Base-by-base conservation (phyloP, 1,284 basidiomycete genomes). In the Psilocybe mexicana region DNA sequence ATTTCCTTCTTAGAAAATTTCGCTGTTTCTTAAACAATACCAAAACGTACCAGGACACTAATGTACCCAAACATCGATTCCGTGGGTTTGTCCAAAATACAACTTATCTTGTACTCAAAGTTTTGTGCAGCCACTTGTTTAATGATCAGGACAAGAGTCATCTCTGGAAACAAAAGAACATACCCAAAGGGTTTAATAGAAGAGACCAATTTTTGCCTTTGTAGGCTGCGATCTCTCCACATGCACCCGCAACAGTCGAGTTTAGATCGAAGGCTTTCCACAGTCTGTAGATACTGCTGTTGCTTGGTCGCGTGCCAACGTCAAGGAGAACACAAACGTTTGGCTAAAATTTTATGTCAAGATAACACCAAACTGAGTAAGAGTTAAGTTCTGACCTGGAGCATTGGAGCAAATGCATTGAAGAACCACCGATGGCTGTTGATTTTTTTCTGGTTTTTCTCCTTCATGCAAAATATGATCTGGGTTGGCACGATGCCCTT, bases 401-500 rank as follows among this genome's bases (percentile, higher is more conserved):
- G 70, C 68, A 88, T 73, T 1, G 82, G 77, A 0, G 80, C 86
- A 70, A 97, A 96, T 0, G 93, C 95, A 70, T 96, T 96, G 74
- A 97, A 96, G 72, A 95, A 94, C 95, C 93, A 96, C 45, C 94
- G 79, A 69, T 98, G 96, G 60, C 90, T 93, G 69, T 96, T 98
- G 70, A 98, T 96, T 78, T 98, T 98, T 79, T 94, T 96, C 69
- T 91, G 87, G 71, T 97, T 97, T 78, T 89, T 93, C 76, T 93
- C 95, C 79, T 98, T 98, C 78, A 98, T 84, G 69, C 88, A 90
- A 70, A 95, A 94, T 33, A 96, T 86, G 55, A 96, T 93, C 70
- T 97, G 94, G 2, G 91, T 92, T 0, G 94, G 94, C 6, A 96
- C 89, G 57, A 96, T 89, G n/a, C 89, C 95, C 70, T 96, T 94